Evolutionary conservation across 2,329 filamentous ascomycete genomes (phyloP).

Genomic region (Tolypocladium guangdongense): DNA sequence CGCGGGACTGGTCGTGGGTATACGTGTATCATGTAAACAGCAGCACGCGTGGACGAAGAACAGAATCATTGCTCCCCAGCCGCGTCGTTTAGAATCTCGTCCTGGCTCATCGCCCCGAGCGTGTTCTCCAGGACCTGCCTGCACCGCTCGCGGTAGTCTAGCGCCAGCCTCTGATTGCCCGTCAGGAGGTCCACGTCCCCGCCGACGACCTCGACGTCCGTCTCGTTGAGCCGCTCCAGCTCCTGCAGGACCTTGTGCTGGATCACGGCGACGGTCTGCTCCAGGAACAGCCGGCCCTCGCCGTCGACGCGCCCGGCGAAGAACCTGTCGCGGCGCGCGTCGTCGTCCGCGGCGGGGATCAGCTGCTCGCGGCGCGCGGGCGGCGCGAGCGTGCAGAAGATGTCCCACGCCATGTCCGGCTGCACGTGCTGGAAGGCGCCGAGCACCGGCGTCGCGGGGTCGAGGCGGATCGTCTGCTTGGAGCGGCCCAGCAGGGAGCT

Average conservation of each 20-base stretch:
- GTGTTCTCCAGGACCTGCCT: conserved; percentile 34
- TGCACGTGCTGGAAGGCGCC: conserved; percentile 39
- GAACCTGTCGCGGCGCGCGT: conserved; percentile 16
- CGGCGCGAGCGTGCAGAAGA: conserved; percentile 29
- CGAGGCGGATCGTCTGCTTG: conserved; percentile 23
- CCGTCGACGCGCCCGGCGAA: conserved; percentile 19
- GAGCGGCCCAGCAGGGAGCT: conserved; percentile 36
- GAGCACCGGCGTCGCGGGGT: conserved; percentile 14
- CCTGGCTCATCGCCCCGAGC: conserved; percentile 25
- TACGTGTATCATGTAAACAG: background rate
- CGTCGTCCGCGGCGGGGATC: conserved; percentile 13
- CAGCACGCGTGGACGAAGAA: no score
- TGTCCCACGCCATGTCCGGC: conserved; percentile 40
- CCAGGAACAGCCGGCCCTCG: conserved; percentile 16
- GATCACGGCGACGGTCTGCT: conserved; percentile 28
- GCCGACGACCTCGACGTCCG: conserved; percentile 32
- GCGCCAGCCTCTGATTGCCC: conserved; percentile 34
- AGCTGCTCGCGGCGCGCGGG: conserved; percentile 17
- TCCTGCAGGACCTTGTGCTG: conserved; percentile 30
- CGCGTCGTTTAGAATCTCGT: conserved; percentile 14
- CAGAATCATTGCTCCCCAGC: background rate
- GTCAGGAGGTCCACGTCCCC: conserved; percentile 26
- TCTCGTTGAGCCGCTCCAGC: conserved; percentile 34
- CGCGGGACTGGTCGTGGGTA: background rate
- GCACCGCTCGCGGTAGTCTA: conserved; percentile 38